Conservation (phyloP, 306 rosid genomes). For the Phaseolus lunatus region DNA sequence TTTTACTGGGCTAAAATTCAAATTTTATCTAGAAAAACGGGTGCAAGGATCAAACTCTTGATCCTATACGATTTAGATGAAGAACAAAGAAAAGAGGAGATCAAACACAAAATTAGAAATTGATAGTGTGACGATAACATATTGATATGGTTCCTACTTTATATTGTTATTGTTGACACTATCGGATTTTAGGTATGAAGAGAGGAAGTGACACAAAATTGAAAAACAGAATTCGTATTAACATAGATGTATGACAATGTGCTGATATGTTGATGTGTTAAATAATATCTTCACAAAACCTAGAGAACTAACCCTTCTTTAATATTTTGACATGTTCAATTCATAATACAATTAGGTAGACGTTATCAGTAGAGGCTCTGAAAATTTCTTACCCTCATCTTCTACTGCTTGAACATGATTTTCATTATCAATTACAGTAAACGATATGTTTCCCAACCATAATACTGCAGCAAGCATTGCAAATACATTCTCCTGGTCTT, state of each 20-base stretch:
- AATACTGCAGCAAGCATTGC: constrained; percentile 97
- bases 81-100: background rate
- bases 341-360: background rate
- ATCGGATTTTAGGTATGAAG: background rate
- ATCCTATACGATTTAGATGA: background rate
- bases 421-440: constrained; percentile 83
- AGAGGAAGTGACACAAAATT: background rate
- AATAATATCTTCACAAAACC: background rate
- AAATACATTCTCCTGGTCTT: constrained; percentile 84
- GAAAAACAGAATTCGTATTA: background rate
- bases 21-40: background rate
- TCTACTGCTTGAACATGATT: constrained; percentile 80
- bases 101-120: background rate
- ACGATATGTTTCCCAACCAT: constrained; percentile 91
- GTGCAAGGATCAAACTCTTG: background rate
- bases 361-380: constrained; percentile 30
- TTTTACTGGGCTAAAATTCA: background rate
- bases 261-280: background rate
- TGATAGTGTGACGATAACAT: background rate
- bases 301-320: background rate
- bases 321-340: background rate
- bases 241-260: background rate
- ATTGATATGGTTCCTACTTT: background rate
- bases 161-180: background rate
- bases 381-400: constrained; percentile 72